Evolutionary conservation across 2,329 filamentous ascomycete genomes (phyloP).

Genomic region (Lachnellula cervina): DNA sequence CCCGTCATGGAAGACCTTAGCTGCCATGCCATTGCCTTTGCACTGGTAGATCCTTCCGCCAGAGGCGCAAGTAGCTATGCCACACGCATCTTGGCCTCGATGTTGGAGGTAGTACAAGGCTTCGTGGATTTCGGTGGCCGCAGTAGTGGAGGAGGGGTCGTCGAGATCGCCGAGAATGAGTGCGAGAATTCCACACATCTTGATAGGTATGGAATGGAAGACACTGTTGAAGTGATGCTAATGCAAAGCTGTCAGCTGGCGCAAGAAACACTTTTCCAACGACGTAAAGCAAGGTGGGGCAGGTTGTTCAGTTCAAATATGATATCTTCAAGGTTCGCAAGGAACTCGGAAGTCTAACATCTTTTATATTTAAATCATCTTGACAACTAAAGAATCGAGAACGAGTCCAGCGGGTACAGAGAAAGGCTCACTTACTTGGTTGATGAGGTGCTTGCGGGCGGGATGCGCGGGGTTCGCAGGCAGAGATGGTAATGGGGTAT

Average conservation of each 20-base stretch:
- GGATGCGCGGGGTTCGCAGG: too few relatives aligned
- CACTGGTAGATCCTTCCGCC: conserved; percentile 81
- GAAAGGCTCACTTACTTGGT: not conserved
- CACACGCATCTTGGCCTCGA: conserved; percentile 82
- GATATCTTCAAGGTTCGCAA: conserved; percentile 17
- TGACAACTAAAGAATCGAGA: conserved; percentile 8
- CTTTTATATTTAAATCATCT: conserved; percentile 23
- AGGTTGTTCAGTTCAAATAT: conserved; percentile 19
- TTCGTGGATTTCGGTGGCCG: conserved; percentile 64
- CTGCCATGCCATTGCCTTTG: conserved; percentile 86
- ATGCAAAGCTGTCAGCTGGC: conserved; percentile 5
- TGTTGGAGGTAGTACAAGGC: conserved; percentile 66
- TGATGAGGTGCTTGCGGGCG: not conserved
- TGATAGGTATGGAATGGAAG: conserved; percentile 7
- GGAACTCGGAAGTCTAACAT: conserved; percentile 29
- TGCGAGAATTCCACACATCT: conserved; percentile 60
- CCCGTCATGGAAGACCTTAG: conserved; percentile 79
- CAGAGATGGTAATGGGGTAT: too few relatives aligned
- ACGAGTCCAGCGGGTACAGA: not conserved
- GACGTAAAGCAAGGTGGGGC: not conserved
- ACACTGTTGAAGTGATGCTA: not conserved
- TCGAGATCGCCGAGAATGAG: conserved; percentile 54
- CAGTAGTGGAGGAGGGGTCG: conserved; percentile 41
- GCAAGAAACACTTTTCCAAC: not conserved
- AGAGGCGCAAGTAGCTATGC: conserved; percentile 69